Percentiles rank a stretch among this genome's conserved stretches.
phyloP scores from a whole-genome alignment of 1,284 basidiomycete species.

The Sanghuangporus sanghuang region DNA sequence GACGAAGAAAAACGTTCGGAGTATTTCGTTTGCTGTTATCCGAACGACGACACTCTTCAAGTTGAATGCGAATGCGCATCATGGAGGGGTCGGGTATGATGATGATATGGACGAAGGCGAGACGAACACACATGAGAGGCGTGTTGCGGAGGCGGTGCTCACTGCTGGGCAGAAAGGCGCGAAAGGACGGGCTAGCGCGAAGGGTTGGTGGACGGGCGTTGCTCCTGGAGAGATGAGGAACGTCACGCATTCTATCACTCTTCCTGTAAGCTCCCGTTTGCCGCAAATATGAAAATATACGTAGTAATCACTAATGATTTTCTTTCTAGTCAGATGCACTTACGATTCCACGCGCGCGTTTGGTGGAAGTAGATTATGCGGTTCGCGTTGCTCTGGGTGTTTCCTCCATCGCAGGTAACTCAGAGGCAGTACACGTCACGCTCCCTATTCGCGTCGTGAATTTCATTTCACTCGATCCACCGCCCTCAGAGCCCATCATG shows the following conservation, averaged over 20 bases:
- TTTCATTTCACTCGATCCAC: constrained; percentile 78
- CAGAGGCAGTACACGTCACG: constrained; percentile 56
- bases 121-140: constrained; percentile 56
- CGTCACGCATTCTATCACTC: constrained; percentile 56
- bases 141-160: constrained; percentile 60
- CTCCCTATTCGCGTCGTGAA: constrained; percentile 74
- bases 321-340: constrained; percentile 55
- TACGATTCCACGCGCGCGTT: constrained; percentile 66
- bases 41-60: constrained; percentile 71
- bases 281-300: neutral
- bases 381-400: constrained; percentile 68
- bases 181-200: constrained; percentile 70
- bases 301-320: constrained; percentile 27
- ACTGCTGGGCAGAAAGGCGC: constrained; percentile 62
- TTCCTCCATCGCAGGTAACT: constrained; percentile 46
- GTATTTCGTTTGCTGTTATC: constrained; percentile 61
- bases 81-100: neutral
- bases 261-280: constrained; percentile 59
- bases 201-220: constrained; percentile 86
- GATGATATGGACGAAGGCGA: constrained; percentile 52
- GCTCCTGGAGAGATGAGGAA: constrained; percentile 54
- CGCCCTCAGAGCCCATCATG: constrained; percentile 38
- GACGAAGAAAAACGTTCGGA: constrained; percentile 70
- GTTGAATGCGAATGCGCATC: constrained; percentile 33
- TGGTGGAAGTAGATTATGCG: constrained; percentile 78